Evolutionary conservation across 768 basidiomycete genomes (phyloP).

Genomic region (Sutorius australiensis): DNA sequence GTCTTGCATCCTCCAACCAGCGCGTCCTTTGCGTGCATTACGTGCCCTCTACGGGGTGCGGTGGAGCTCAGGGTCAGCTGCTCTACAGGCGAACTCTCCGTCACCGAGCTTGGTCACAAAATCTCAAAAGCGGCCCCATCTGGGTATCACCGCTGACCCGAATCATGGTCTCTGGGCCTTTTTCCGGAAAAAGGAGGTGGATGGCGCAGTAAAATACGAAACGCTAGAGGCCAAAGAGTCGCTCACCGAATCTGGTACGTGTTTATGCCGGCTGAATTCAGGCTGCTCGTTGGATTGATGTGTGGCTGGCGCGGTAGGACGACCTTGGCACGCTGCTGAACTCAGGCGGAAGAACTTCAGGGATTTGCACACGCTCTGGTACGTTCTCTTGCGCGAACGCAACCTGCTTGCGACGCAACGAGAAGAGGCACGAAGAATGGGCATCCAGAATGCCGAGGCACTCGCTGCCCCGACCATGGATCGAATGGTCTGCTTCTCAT

Average conservation of each 20-base stretch:
- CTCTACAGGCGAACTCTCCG: neutral
- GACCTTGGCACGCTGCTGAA: slow-evolving; percentile 84
- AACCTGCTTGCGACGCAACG: slow-evolving; percentile 88
- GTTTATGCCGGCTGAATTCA: neutral
- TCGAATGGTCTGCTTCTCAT: slow-evolving; percentile 39
- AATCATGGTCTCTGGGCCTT: slow-evolving; percentile 78
- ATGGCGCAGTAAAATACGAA: slow-evolving; percentile 54
- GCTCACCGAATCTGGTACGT: slow-evolving; percentile 37
- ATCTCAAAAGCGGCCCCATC: slow-evolving; percentile 40
- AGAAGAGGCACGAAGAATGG: slow-evolving; percentile 69
- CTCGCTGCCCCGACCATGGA: slow-evolving; percentile 34
- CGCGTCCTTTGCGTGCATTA: slow-evolving; percentile 17
- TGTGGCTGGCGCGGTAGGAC: slow-evolving; percentile 48
- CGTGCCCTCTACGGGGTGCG: slow-evolving; percentile 16
- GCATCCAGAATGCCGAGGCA: slow-evolving; percentile 33
- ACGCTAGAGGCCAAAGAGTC: slow-evolving; percentile 36
- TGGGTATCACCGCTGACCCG: slow-evolving; percentile 43
- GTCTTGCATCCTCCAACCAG: slow-evolving; percentile 18
- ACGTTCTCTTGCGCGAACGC: slow-evolving; percentile 80
- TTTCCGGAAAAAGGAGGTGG: slow-evolving; percentile 56
- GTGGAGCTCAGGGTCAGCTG: slow-evolving; percentile 21
- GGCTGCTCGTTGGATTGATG: neutral
- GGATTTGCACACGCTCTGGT: slow-evolving; percentile 95
- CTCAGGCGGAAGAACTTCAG: slow-evolving; percentile 87
- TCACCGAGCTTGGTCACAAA: slow-evolving; percentile 9